Evolutionary conservation across 768 basidiomycete genomes (phyloP), one percentile per base, ranked within the genome.

Genomic region (Hericium coralloides): DNA sequence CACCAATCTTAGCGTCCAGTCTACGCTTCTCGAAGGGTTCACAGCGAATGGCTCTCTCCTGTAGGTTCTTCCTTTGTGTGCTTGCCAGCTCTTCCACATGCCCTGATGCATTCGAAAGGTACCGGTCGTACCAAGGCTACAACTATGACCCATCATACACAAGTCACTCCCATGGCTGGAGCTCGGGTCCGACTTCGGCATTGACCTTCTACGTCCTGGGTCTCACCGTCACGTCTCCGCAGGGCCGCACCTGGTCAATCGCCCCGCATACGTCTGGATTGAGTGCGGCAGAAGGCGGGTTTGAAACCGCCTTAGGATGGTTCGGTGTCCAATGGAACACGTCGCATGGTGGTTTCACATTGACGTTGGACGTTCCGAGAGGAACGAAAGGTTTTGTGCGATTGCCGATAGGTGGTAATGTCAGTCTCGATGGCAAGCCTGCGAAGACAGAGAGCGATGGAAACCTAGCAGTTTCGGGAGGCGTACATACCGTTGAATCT

Each of bases 131-230:
- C 59, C 65, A 67, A 18, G 82, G 82, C 4, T 83, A 83, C 69
- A 78, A 79, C 65, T 72, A 76, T 65, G 82, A 83, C 61, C 71
- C 79, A 0, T 73, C 81, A 0, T 83, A 82, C 65, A 82, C 79
- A 8, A 79, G 77, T n/a, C 81, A 82, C 63, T 68, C 79, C 1
- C 82, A 83, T 60, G 81, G 81, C 4, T 83, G 82, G 82, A 78
- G 76, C 57, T 70, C 80, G 0, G 82, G 81, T 0, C 79, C 82
- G 0, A 83, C 82, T 0, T 77, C 79, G 5, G 79, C 80, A 5
- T 68, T 82, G 12, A 81, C 80, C 2, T 79, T 77, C 67, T 82
- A 81, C 63, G 73, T 82, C 31, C 72, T 80, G 12, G 81, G 81
- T n/a, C 67, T 83, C 12, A 73, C 70, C 14, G 70, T 82, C 22